phyloP scores from a whole-genome alignment of 495 filamentous ascomycete species.

The Aspergillus nanangensis region DNA sequence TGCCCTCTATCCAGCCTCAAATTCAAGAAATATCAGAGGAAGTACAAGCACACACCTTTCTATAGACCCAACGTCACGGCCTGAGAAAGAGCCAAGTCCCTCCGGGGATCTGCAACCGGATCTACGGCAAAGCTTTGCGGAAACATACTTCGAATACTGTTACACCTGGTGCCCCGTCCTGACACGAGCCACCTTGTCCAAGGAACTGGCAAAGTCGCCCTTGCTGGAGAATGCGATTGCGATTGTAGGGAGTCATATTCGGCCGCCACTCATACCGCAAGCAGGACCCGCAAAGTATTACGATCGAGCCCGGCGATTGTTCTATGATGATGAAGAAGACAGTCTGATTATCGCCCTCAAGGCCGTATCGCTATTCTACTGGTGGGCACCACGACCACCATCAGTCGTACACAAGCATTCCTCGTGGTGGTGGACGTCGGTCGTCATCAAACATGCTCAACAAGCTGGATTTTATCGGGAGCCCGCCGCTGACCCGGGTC shows the following conservation, averaged over 20 bases:
- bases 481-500: background rate
- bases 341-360: constrained; percentile 22
- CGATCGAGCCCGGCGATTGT: constrained; percentile 20
- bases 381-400: constrained; percentile 31
- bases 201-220: constrained; percentile 23
- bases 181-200: constrained; percentile 16
- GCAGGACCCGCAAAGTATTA: constrained; percentile 32
- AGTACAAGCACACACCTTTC: background rate
- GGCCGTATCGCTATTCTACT: constrained; percentile 31
- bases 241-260: constrained; percentile 24
- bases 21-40: constrained; percentile 14
- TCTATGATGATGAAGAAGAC: constrained; percentile 30
- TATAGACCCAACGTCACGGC: constrained; percentile 15
- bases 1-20: constrained; percentile 1
- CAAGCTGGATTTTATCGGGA: constrained; percentile 31
- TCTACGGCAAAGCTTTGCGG: constrained; percentile 29
- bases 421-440: constrained; percentile 36
- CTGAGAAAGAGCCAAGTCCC: background rate
- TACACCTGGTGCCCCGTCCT: constrained; percentile 32
- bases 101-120: constrained; percentile 20
- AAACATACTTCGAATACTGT: constrained; percentile 32
- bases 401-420: constrained; percentile 28
- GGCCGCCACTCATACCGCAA: constrained; percentile 28
- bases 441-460: constrained; percentile 31
- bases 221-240: constrained; percentile 30